Conservation (phyloP, 139 green algal genomes). For the Chlorella sp. region DNA sequence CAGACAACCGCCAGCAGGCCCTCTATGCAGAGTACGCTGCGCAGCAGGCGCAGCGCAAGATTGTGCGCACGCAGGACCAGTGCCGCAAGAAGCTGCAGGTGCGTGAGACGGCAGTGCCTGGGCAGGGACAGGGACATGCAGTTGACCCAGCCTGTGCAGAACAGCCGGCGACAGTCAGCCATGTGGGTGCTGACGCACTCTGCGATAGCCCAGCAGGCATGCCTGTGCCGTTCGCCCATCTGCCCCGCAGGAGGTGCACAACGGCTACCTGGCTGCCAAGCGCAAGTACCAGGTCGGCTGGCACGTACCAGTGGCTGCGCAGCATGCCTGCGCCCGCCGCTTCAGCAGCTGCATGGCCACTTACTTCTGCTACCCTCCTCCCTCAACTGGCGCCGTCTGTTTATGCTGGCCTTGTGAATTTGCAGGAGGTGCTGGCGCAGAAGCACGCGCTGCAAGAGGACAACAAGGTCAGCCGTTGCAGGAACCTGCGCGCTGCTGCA, state of each 20-base stretch:
- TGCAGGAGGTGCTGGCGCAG: conserved; percentile 56
- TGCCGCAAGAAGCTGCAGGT: conserved; percentile 73
- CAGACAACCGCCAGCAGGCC: conserved; percentile 44
- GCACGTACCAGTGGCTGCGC: too few relatives aligned
- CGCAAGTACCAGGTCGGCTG: conserved; percentile 71
- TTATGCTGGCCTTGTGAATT: not conserved
- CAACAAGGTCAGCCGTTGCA: conserved; percentile 34
- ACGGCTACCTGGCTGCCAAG: conserved; percentile 64
- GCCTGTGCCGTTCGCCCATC: too few relatives aligned
- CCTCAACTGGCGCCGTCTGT: too few relatives aligned
- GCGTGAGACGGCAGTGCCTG: too few relatives aligned
- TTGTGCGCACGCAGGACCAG: conserved; percentile 66
- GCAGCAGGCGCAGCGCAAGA: conserved; percentile 61
- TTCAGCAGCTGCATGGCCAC: too few relatives aligned
- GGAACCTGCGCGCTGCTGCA: too few relatives aligned
- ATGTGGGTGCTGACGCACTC: not conserved
- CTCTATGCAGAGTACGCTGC: conserved; percentile 47
- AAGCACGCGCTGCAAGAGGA: conserved; percentile 49
- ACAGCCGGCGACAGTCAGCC: conserved; percentile 30
- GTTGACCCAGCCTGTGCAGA: too few relatives aligned
- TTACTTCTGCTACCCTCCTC: too few relatives aligned
- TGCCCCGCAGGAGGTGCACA: not conserved
- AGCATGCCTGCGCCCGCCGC: too few relatives aligned
- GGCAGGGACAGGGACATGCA: too few relatives aligned
- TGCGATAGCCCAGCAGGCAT: too few relatives aligned